These are phyloP conservation scores for Calycina marina DNA, from an alignment of 2,329 filamentous ascomycete genomes.

Conservation along the genomic window DNA sequence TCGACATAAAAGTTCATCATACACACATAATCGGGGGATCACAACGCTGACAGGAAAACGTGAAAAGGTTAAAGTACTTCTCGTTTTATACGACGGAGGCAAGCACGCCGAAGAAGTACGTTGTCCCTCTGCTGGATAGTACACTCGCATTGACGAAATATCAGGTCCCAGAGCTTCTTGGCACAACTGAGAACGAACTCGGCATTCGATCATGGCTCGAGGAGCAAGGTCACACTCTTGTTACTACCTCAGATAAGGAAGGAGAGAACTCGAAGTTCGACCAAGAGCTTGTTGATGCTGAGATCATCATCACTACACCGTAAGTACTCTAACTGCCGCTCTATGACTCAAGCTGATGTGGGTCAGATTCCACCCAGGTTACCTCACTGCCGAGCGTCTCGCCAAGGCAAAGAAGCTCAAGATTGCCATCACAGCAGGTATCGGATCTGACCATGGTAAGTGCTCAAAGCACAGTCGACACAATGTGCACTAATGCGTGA, in stretches of 20 bases:
- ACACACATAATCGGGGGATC: constrained; percentile 16
- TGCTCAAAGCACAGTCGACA: too few species aligned
- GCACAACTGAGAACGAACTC: constrained; percentile 96
- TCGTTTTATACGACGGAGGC: constrained; percentile 81
- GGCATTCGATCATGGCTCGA: constrained; percentile 96
- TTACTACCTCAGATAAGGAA: constrained; percentile 98
- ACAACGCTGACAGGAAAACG: constrained; percentile 22
- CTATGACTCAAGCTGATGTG: background rate
- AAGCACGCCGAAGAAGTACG: constrained; percentile 67
- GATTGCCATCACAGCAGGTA: constrained; percentile 91
- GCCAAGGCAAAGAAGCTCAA: constrained; percentile 99
- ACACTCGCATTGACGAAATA: constrained; percentile 2
- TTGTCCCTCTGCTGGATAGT: background rate
- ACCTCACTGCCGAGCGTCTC: constrained; percentile 90
- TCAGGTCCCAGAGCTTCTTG: constrained; percentile 58
- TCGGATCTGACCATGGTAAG: constrained; percentile 96
- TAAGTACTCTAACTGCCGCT: constrained; percentile 27
- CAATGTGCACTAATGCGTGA: too few species aligned
- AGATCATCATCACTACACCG: constrained; percentile 99
- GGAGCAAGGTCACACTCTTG: constrained; percentile 86
- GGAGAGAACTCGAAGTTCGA: constrained; percentile 87
- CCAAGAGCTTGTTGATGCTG: constrained; percentile 87
- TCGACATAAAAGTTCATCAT: constrained; percentile 9
- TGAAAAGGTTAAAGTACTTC: constrained; percentile 79
- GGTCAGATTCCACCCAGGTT: constrained; percentile 85